Percentiles rank a stretch among this genome's conserved stretches.
Conservation (phyloP, 768 basidiomycete species). For the Suillus paluster region DNA sequence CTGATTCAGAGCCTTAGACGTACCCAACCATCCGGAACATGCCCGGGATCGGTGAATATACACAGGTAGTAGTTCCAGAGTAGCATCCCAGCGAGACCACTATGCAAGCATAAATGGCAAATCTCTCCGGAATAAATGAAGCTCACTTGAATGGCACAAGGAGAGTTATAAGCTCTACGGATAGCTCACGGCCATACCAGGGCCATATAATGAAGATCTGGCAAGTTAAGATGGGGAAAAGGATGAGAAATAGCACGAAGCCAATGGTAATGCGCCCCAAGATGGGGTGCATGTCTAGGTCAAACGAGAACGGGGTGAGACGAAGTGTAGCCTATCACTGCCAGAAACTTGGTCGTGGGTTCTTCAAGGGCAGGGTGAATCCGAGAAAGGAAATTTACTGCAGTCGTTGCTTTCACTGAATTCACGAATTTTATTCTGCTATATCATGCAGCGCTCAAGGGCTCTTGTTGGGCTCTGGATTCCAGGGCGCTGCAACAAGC, state of each 20-base stretch:
- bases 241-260: slow-evolving; percentile 72
- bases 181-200: slow-evolving; percentile 82
- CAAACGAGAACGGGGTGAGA: slow-evolving; percentile 11
- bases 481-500: slow-evolving; percentile 3
- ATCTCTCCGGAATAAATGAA: neutral
- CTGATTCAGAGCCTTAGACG: slow-evolving; percentile 28
- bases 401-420: too few species aligned
- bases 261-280: slow-evolving; percentile 68
- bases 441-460: slow-evolving; percentile 13
- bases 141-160: slow-evolving; percentile 90
- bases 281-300: slow-evolving; percentile 45
- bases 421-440: neutral
- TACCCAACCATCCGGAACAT: slow-evolving; percentile 81
- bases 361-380: neutral
- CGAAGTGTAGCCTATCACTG: neutral
- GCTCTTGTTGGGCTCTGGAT: slow-evolving; percentile 1
- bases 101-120: slow-evolving; percentile 37
- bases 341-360: neutral
- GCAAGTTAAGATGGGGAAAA: slow-evolving; percentile 87
- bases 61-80: slow-evolving; percentile 90
- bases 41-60: slow-evolving; percentile 83
- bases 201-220: slow-evolving; percentile 93
- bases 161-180: slow-evolving; percentile 75
- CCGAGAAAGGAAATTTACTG: slow-evolving; percentile 5
- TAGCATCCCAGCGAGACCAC: slow-evolving; percentile 74